Percentiles rank a stretch among this genome's conserved stretches.
These are phyloP conservation scores for Wickerhamiella qilinensis DNA, from an alignment of 805 yeast genomes.

Conservation along the genomic window DNA sequence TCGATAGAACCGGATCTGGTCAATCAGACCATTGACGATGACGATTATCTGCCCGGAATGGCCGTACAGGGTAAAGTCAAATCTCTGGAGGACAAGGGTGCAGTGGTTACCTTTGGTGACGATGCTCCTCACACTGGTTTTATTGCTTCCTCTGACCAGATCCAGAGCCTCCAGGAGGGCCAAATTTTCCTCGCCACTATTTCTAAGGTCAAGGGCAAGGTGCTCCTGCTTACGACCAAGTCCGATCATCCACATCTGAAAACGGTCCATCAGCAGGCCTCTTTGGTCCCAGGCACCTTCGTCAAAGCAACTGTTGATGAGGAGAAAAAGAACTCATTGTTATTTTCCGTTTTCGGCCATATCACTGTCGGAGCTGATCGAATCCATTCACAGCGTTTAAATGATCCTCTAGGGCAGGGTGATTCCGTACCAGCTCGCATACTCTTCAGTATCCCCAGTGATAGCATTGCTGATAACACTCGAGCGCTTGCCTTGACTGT, in stretches of 20 bases:
- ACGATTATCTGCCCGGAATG: conserved; percentile 38
- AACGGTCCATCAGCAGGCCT: conserved; percentile 46
- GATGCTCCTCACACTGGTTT: conserved; percentile 29
- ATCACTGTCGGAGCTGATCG: conserved; percentile 54
- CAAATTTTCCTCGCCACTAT: conserved; percentile 51
- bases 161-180: conserved; percentile 33
- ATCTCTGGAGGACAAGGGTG: conserved; percentile 87
- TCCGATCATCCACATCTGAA: conserved; percentile 38
- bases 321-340: conserved; percentile 43
- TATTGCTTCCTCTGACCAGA: conserved; percentile 48
- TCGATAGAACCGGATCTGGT: conserved; percentile 60
- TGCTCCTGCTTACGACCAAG: conserved; percentile 19
- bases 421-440: conserved; percentile 8
- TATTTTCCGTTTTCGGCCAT: conserved; percentile 60
- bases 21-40: conserved; percentile 44
- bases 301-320: conserved; percentile 60
- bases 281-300: conserved; percentile 56
- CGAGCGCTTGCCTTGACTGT: conserved; percentile 51
- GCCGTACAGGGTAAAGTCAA: conserved; percentile 61
- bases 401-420: conserved; percentile 52
- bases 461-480: conserved; percentile 23
- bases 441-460: conserved; percentile 14
- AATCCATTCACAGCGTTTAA: conserved; percentile 32
- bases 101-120: conserved; percentile 52
- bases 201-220: conserved; percentile 9